Evolutionary conservation across 129 eudicot species (phyloP).

Genomic region (Tanacetum coccineum): DNA sequence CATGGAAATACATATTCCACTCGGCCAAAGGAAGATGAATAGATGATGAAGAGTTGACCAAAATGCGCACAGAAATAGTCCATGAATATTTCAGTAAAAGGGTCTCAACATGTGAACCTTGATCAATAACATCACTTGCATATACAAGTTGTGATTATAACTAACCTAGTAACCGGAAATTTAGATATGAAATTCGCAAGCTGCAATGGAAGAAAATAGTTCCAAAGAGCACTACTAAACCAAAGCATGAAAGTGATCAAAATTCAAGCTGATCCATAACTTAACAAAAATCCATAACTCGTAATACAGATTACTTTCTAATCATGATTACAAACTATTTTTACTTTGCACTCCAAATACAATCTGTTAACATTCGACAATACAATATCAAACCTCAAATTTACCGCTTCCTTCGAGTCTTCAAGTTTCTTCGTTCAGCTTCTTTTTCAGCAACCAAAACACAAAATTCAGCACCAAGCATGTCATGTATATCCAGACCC

Average conservation of each 20-base stretch:
- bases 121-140: too few relatives aligned
- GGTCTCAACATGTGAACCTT: too few relatives aligned
- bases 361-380: background rate
- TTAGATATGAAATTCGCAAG: too few relatives aligned
- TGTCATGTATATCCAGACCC: constrained; percentile 64
- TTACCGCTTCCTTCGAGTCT: constrained; percentile 38
- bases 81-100: too few relatives aligned
- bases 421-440: constrained; percentile 57
- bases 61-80: too few relatives aligned
- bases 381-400: background rate
- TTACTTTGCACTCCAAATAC: constrained; percentile 10
- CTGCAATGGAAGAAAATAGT: too few relatives aligned
- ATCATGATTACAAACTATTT: constrained; percentile 25
- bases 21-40: too few relatives aligned
- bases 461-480: constrained; percentile 92
- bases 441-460: constrained; percentile 87
- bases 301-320: constrained; percentile 22
- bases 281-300: constrained; percentile 1
- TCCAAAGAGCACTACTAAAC: constrained; percentile 2
- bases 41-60: too few relatives aligned
- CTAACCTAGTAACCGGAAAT: too few relatives aligned
- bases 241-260: background rate
- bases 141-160: too few relatives aligned
- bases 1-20: too few relatives aligned
- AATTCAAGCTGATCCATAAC: constrained; percentile 9